phyloP scores from a whole-genome alignment of 1,284 basidiomycete species.

The Kwoniella shivajii region DNA sequence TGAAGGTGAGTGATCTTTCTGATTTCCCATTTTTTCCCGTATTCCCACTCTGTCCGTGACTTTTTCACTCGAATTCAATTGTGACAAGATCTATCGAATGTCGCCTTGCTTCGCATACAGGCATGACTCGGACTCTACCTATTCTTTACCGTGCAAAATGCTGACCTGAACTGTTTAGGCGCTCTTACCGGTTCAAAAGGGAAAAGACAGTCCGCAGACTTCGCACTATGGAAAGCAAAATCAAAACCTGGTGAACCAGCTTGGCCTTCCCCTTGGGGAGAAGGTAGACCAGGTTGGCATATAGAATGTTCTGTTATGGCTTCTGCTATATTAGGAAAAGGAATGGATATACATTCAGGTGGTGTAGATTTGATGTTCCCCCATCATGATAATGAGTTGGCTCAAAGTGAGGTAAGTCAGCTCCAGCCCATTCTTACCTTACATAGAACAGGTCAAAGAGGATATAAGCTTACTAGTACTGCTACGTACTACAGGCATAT shows the following conservation, averaged over 20 bases:
- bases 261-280: constrained; percentile 96
- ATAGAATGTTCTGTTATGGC: constrained; percentile 99
- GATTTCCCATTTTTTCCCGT: no score
- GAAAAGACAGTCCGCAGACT: constrained; percentile 69
- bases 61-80: neutral
- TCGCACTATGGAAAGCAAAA: constrained; percentile 93
- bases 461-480: no score
- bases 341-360: constrained; percentile 98
- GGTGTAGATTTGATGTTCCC: constrained; percentile 97
- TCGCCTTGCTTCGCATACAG: no score
- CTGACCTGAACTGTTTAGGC: constrained; percentile 53
- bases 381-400: constrained; percentile 99
- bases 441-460: no score
- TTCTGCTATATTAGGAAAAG: constrained; percentile 83
- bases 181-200: constrained; percentile 67
- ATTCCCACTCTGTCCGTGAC: neutral
- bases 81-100: neutral
- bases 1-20: constrained; percentile 65
- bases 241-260: constrained; percentile 97
- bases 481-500: constrained; percentile 66
- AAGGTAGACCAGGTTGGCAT: constrained; percentile 98
- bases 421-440: no score
- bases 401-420: constrained; percentile 81
- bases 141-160: neutral
- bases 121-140: no score